Percentiles rank a stretch among this genome's conserved stretches.
These are phyloP conservation scores for Afroboletus lepidellus DNA, from an alignment of 1,284 basidiomycete species.

Conservation along the genomic window DNA sequence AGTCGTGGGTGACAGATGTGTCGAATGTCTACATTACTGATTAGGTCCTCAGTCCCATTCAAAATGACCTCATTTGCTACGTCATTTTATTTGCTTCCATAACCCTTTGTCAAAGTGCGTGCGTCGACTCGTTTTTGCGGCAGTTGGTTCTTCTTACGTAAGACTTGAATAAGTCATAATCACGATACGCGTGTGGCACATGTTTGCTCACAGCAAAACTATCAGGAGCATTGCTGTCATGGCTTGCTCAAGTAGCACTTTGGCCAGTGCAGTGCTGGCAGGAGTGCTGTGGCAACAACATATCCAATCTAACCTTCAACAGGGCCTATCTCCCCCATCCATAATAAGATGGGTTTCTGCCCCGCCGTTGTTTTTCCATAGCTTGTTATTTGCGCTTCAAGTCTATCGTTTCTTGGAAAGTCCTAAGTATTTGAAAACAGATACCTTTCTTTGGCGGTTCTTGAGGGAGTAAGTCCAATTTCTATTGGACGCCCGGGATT, in stretches of 20 bases:
- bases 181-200: constrained; percentile 24
- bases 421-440: constrained; percentile 10
- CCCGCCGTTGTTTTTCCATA: constrained; percentile 21
- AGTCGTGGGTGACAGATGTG: constrained; percentile 11
- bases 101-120: constrained; percentile 13
- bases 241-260: neutral
- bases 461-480: constrained; percentile 16
- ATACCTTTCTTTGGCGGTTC: constrained; percentile 18
- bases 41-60: neutral
- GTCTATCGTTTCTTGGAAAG: constrained; percentile 22
- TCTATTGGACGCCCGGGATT: neutral
- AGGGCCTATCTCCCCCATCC: neutral
- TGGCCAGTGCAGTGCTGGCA: constrained; percentile 1
- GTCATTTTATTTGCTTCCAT: neutral
- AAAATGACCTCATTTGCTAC: neutral
- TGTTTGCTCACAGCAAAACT: constrained; percentile 14
- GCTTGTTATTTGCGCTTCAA: constrained; percentile 2
- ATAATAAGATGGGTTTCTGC: constrained; percentile 14
- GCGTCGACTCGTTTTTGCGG: neutral
- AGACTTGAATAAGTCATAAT: constrained; percentile 8
- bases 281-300: neutral
- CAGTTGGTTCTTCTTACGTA: neutral
- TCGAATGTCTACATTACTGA: constrained; percentile 1
- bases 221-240: constrained; percentile 11
- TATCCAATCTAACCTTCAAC: no score